Base-by-base conservation (phyloP, 371 early-diverging fungal species). In the Apophysomyces trapeziformis region DNA sequence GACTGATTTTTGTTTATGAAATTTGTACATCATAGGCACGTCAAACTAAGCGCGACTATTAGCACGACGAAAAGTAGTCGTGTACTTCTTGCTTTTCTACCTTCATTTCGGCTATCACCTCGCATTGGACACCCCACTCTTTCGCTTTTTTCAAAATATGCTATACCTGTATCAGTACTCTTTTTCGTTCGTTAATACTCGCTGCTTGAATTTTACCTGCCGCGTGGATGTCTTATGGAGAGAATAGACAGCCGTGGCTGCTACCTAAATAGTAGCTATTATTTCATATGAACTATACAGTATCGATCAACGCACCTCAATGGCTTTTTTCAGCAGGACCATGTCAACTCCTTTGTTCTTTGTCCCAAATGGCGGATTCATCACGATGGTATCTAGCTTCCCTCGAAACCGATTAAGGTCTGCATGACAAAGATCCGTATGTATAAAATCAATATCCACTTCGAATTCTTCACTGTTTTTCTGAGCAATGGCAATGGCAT, bases 311-410 rank as follows among this genome's bases (percentile, higher is more conserved):
- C 75, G 69, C 74, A 88, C 90, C 68, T 88, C 88, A 63, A 88
- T 74, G 1, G 88, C 94, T 37, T 88, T 86, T 70, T 91, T 88
- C 58, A 94, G 73, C 64, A 94, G 89, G 26, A 87, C 74, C 83
- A 91, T 86, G 66, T 94, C 94, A 26, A 92, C 86, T 11, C 94
- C 94, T 60, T 84, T 83, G 67, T 88, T 90, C 66, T 92, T 93
- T 11, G 93, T 94, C 9, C 93, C 93, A 75, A 93, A 94, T 1
- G 94, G 94, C 64, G 94, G 94, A 71, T 94, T 94, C 89, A 93
- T 91, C 26, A 94, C 73, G 50, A 93, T 87, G 1, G 93, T 93
- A 74, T 94, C 93, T 43, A 92, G 76, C 62, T 78, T 78, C 4
- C 79, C 83, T 21, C 69, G 66, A 67, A 86, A 87, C 58, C 80